Evolutionary conservation across 805 yeast genomes (phyloP).

Genomic region (Lachancea fermentati): DNA sequence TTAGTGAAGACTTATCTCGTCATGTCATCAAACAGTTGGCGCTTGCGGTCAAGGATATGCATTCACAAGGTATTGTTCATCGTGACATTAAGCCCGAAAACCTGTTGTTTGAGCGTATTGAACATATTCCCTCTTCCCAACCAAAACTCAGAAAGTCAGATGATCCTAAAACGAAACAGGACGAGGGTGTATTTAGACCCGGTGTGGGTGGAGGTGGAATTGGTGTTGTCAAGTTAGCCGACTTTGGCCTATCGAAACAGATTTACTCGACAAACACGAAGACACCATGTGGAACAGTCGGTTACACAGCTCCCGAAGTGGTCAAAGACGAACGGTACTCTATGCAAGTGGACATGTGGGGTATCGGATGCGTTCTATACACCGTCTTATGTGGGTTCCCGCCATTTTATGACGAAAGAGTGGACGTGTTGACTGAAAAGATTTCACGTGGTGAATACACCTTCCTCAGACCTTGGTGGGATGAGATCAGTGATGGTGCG

Average conservation of each 20-base stretch:
- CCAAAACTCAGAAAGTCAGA: slow-evolving; percentile 52
- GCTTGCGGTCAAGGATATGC: slow-evolving; percentile 60
- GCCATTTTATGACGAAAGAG: slow-evolving; percentile 78
- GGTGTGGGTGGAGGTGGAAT: slow-evolving; percentile 91
- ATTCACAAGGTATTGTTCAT: slow-evolving; percentile 74
- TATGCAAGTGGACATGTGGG: slow-evolving; percentile 98
- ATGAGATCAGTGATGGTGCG: slow-evolving; percentile 67
- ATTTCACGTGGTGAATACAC: slow-evolving; percentile 66
- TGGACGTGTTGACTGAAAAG: slow-evolving; percentile 61
- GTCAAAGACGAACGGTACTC: slow-evolving; percentile 91
- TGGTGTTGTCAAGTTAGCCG: slow-evolving; percentile 86
- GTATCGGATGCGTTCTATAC: slow-evolving; percentile 91
- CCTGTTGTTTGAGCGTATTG: slow-evolving; percentile 58
- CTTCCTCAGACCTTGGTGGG: slow-evolving; percentile 87
- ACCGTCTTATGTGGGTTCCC: slow-evolving; percentile 96
- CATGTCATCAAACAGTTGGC: slow-evolving; percentile 62
- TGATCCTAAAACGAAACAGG: slow-evolving; percentile 61
- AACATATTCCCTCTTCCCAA: slow-evolving; percentile 37
- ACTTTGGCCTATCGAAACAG: slow-evolving; percentile 90
- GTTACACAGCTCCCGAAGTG: slow-evolving; percentile 97
- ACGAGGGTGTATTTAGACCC: slow-evolving; percentile 80
- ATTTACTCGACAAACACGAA: slow-evolving; percentile 83
- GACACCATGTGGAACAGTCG: slow-evolving; percentile 98
- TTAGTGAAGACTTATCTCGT: slow-evolving; percentile 57
- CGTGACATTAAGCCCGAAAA: slow-evolving; percentile 83